Evolutionary conservation across 352 stramenopile genomes (phyloP), one percentile per base, ranked within the genome.

Genomic region (Aphanomyces invadans): DNA sequence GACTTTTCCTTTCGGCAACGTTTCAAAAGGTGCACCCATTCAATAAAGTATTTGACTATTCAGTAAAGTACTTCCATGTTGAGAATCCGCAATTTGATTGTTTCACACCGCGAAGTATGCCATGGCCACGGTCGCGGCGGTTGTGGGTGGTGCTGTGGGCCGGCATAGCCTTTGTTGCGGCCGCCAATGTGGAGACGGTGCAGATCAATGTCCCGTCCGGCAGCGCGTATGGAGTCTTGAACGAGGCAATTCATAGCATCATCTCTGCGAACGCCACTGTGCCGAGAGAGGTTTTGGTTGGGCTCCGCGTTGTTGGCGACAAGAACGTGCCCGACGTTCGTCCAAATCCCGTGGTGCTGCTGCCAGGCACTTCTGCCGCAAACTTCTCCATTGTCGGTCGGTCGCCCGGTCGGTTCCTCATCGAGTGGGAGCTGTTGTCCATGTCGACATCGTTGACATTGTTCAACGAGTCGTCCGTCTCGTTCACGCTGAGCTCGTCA

Each of bases 311-410:
- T 21, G 44, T 39, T 11, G 49, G 49, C 11, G 49, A 32, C 49
- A 57, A 57, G 49, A 57, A 5, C 5, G 15, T 38, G 19, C 55
- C 55, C n/a, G 36, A 33, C 5, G 31, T 64, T 11, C 28, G n/a
- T 26, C 55, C 55, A 3, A 51, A 48, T 9, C 55, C 55, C 11
- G n/a, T 64, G 2, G 36, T 64, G 2, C 26, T 64, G 1, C 36
- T 15, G 3, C 9, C 33, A 10, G 55, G 55, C 2, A 4, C 3
- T 9, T 51, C 36, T 10, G 19, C 11, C 4, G 36, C 31, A 19
- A 64, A 64, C 33, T 64, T 64, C 36, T 51, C 55, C 21, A 64
- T 64, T 26, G 28, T 23, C 1, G 55, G 55, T 31, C 32, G 21
- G n/a, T 23, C 21, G 25, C 55, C 55, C 5, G 55, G 55, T 32